Evolutionary conservation across 306 rosid species (phyloP).

Genomic region (Arachis hypogaea): DNA sequence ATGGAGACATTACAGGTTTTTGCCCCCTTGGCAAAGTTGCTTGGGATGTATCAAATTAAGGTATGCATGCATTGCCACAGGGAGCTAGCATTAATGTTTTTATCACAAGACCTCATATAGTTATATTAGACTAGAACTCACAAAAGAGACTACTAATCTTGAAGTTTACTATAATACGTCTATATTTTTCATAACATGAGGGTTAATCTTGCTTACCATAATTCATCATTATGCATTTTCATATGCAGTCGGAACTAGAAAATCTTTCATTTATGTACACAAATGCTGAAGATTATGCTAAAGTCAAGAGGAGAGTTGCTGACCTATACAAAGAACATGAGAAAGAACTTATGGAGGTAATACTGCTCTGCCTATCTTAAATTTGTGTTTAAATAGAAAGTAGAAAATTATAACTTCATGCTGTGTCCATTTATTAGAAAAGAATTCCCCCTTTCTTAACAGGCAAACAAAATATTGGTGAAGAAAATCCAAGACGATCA

Average conservation of each 20-base stretch:
- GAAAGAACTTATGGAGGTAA: constrained; percentile 93
- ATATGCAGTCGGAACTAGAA: constrained; percentile 93
- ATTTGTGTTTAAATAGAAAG: constrained; percentile 25
- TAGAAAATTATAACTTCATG: constrained; percentile 19
- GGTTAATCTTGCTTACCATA: constrained; percentile 22
- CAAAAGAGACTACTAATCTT: constrained; percentile 20
- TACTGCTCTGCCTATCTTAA: constrained; percentile 33
- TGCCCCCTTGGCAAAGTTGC: constrained; percentile 99
- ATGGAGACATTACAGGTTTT: constrained; percentile 96
- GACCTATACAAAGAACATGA: constrained; percentile 87
- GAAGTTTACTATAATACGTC: constrained; percentile 21
- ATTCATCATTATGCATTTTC: constrained; percentile 29
- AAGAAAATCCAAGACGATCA: constrained; percentile 91
- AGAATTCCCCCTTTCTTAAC: constrained; percentile 40
- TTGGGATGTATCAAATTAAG: constrained; percentile 99
- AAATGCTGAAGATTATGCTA: constrained; percentile 91
- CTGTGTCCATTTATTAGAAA: constrained; percentile 42
- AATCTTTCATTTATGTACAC: constrained; percentile 95
- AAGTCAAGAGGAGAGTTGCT: constrained; percentile 84
- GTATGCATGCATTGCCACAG: constrained; percentile 44
- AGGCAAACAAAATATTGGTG: constrained; percentile 87
- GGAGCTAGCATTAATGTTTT: constrained; percentile 32
- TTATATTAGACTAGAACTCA: constrained; percentile 16
- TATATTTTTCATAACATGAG: constrained; percentile 21
- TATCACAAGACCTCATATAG: constrained; percentile 18